Base-by-base conservation (phyloP, 2,329 filamentous ascomycete species). In the Harringtonia lauricola region DNA sequence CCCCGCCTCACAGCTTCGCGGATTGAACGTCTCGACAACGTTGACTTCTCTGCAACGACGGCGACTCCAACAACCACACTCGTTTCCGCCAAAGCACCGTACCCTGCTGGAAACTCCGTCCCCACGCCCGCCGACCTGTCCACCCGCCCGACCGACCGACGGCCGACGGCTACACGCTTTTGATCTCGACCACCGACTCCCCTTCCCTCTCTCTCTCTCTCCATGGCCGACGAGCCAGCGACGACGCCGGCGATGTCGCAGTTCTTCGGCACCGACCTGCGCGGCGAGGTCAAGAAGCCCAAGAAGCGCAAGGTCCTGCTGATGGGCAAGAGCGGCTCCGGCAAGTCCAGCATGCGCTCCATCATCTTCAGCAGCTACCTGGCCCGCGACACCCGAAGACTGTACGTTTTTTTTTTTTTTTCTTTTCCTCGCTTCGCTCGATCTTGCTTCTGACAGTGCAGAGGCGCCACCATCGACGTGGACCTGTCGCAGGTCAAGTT, bases 311-410 rank as follows among this genome's bases (percentile, higher is more conserved):
- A 89, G 73, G 84, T 89, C 41, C 70, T 89, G 40, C 69, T 89
- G 49, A 89, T 89, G 92, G 92, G 92, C 54, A 95, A 95, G 70
- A 94, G 86, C 50, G 92, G 92, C 43, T 95, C 90, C 0, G 92
- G 92, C 44, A 98, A 98, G 66, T 95, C 89, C 35, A 95, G 88
- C 45, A 98, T 98, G 92, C 79, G 92, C 51, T 92, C 85, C 58
- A 96, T 98, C 59, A 95, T 98, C 61, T 98, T 98, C 66, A 95
- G 86, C 70, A 96, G 96, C 65, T 96, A 95, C 62, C 89, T 96
- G 52, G 92, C 92, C 45, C 88, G 94, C 59, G 92, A 98, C 63
- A 95, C 95, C 8, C 76, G 92, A 33, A 73, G 92, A 46, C 70
- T 98, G 72, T 76, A 57, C 60, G 19, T 31, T 33, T 24, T 19